A percentile compares a stretch with the other conserved stretches of the same genome.
These are phyloP conservation scores for Simplicillium aogashimaense DNA, from an alignment of 2,329 filamentous ascomycete genomes.

Conservation along the genomic window DNA sequence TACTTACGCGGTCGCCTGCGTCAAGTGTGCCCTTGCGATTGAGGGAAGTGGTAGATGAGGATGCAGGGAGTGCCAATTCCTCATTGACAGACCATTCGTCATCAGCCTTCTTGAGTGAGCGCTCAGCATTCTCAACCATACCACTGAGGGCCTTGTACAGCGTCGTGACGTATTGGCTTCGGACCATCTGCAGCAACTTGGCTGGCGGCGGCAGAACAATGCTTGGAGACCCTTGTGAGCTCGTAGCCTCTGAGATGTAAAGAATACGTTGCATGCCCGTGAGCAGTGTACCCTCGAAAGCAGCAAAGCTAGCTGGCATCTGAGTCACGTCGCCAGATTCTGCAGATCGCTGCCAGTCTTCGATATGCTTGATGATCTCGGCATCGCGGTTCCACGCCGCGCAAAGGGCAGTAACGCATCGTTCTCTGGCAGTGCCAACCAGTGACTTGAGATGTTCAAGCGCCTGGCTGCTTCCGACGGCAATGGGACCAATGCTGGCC, in stretches of 20 bases:
- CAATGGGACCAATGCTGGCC: slow-evolving; percentile 61
- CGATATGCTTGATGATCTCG: slow-evolving; percentile 82
- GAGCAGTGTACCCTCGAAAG: slow-evolving; percentile 76
- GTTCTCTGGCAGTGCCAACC: slow-evolving; percentile 70
- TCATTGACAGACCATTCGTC: slow-evolving; percentile 47
- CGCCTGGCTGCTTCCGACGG: slow-evolving; percentile 41
- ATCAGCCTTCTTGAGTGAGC: slow-evolving; percentile 53
- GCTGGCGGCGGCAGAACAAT: slow-evolving; percentile 78
- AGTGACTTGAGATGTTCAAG: slow-evolving; percentile 66
- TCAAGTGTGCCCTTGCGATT: slow-evolving; percentile 39
- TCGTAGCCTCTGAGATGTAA: slow-evolving; percentile 80
- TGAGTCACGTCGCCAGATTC: slow-evolving; percentile 81
- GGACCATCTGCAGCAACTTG: slow-evolving; percentile 84
- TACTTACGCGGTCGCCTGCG: slow-evolving; percentile 44
- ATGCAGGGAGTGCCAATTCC: slow-evolving; percentile 27
- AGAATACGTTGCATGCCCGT: slow-evolving; percentile 89
- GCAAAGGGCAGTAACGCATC: slow-evolving; percentile 76
- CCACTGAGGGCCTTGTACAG: slow-evolving; percentile 90
- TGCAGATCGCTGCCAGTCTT: slow-evolving; percentile 81
- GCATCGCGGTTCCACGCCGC: slow-evolving; percentile 90
- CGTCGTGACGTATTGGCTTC: slow-evolving; percentile 85
- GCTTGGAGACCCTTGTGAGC: slow-evolving; percentile 60
- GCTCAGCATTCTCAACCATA: slow-evolving; percentile 94
- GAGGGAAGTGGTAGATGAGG: slow-evolving; percentile 19
- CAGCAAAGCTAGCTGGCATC: slow-evolving; percentile 78